Conservation (phyloP, 2,329 filamentous ascomycete genomes). For the Pyrenochaeta sp. region DNA sequence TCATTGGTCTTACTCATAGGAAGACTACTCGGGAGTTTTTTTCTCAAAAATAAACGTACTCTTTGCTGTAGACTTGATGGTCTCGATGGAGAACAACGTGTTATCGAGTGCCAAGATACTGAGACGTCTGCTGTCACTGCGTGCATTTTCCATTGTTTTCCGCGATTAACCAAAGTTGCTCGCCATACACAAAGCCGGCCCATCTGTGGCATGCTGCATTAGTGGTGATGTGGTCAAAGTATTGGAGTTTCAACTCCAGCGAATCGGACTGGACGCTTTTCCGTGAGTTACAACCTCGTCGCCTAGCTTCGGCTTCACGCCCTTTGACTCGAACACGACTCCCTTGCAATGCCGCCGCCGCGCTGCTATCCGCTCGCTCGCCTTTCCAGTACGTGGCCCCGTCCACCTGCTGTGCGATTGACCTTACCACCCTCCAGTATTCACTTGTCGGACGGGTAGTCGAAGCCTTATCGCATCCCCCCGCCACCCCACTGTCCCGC, state of each 20-base stretch:
- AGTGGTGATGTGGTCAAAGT: neutral
- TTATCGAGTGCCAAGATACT: no score
- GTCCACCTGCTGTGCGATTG: conserved; percentile 33
- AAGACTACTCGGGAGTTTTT: no score
- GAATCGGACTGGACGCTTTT: conserved; percentile 11
- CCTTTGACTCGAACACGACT: conserved; percentile 7
- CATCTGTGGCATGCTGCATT: neutral
- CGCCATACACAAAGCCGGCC: neutral
- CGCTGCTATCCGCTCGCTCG: conserved; percentile 24
- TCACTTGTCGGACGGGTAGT: conserved; percentile 9
- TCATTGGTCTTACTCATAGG: no score
- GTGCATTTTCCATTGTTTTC: no score
- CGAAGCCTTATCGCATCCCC: conserved; percentile 4
- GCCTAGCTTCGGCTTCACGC: conserved; percentile 23
- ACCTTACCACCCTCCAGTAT: conserved; percentile 38
- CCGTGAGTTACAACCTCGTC: conserved; percentile 7
- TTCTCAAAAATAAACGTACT: no score
- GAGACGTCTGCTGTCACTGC: no score
- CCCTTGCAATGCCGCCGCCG: conserved; percentile 34
- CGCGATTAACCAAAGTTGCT: neutral
- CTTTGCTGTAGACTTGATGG: no score
- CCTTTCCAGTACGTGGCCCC: conserved; percentile 41
- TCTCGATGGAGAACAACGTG: no score
- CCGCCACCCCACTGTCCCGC: conserved; percentile 15
- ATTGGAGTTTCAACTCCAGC: neutral